Evolutionary conservation across 208 protist species (phyloP).

Genomic region (Wallacemonas sp.): DNA sequence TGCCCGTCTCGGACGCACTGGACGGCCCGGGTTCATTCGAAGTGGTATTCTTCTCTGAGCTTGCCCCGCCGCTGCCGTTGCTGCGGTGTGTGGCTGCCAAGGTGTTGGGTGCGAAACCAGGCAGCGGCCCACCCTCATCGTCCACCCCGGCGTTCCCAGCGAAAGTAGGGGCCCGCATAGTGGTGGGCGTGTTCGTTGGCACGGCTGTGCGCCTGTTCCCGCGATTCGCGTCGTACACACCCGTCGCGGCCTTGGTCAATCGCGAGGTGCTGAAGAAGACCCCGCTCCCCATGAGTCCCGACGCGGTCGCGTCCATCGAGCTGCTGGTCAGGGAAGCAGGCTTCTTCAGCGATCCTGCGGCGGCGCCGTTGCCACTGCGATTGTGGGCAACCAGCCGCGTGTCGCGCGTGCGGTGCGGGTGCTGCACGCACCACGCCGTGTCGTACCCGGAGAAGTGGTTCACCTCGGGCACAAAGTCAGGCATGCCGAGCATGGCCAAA

Average conservation of each 20-base stretch:
- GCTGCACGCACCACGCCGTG: conserved; percentile 10
- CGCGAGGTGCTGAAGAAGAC: neutral
- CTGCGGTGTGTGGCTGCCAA: no score
- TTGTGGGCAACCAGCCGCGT: neutral
- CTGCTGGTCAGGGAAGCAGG: neutral
- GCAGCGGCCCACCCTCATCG: no score
- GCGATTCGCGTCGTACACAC: neutral
- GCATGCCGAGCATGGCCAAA: conserved; percentile 31
- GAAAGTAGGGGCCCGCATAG: neutral
- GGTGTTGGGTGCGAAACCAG: no score
- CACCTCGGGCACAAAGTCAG: conserved; percentile 34
- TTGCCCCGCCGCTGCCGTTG: no score
- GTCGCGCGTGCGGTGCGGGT: conserved; percentile 8
- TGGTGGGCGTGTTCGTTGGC: neutral
- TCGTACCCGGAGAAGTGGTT: conserved; percentile 1
- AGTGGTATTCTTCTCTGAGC: no score
- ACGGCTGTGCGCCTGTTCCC: neutral
- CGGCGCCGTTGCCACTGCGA: neutral
- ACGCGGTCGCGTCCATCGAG: no score
- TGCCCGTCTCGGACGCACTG: neutral
- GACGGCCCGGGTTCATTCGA: no score
- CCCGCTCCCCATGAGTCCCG: neutral
- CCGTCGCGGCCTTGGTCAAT: neutral
- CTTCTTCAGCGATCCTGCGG: no score
- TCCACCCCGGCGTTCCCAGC: neutral